Conservation (phyloP, 192 early-diverging fungal genomes). For the Entomortierella chlamydospora region DNA sequence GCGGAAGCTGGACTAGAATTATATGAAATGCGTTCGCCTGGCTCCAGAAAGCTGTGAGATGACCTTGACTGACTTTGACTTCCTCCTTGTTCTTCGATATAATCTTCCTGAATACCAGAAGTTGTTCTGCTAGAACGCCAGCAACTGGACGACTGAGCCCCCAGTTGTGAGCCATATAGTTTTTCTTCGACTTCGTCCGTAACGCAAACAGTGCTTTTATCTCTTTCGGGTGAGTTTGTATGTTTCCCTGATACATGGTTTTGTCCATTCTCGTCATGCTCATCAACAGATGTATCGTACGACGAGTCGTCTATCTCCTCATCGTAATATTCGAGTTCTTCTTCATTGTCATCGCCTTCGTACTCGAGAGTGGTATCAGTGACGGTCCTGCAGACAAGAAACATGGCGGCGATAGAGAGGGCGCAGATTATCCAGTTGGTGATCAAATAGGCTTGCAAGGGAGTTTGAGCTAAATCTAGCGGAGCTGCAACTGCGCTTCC, state of each 20-base stretch:
- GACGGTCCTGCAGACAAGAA: slow-evolving; percentile 42
- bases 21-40: background rate
- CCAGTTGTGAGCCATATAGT: background rate
- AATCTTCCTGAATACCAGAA: slow-evolving; percentile 11
- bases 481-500: slow-evolving; percentile 77
- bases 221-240: slow-evolving; percentile 6
- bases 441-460: slow-evolving; percentile 33
- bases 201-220: slow-evolving; percentile 18
- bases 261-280: background rate
- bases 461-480: slow-evolving; percentile 62
- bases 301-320: background rate
- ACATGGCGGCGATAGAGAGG: slow-evolving; percentile 47
- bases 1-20: background rate
- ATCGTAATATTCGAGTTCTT: slow-evolving; percentile 11
- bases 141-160: background rate
- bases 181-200: slow-evolving; percentile 1
- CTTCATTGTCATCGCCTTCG: slow-evolving; percentile 4
- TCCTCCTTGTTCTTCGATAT: background rate
- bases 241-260: too few relatives aligned
- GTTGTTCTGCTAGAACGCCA: slow-evolving; percentile 8
- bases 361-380: slow-evolving; percentile 43
- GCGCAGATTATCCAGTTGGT: slow-evolving; percentile 55
- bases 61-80: background rate
- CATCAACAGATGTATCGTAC: background rate
- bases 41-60: background rate